Base-by-base conservation (phyloP, 108 stramenopile genomes). In the Skeletonema grethae region DNA sequence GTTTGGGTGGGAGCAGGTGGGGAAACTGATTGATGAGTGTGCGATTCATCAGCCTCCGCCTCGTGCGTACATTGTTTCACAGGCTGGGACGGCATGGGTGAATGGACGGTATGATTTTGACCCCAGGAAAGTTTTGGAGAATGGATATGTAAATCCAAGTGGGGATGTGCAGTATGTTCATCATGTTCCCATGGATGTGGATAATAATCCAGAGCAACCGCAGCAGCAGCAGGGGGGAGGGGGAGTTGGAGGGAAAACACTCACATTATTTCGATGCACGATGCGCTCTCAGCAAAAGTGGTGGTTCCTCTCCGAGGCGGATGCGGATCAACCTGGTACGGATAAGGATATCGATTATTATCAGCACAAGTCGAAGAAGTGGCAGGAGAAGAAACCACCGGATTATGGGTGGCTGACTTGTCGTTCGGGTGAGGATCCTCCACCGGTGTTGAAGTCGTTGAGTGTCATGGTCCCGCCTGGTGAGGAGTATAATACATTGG, bases 311-410 rank as follows among this genome's bases (percentile, higher is more conserved):
- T 96, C 95, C 15, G 94, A 96, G 67, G 97, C 98, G 4, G 98
- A 99, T 61, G 84, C 90, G 58, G 87, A 93, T 43, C 91, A 95
- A 55, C 98, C 98, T 58, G 98, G 98, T 25, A 99, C 98, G 5
- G 98, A 99, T 70, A 91, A 95, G 59, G 98, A 99, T 77, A 88
- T 97, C 63, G 98, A 99, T 74, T 99, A 99, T 73, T 99, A 99
- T 77, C 95, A 97, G 81, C 95, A 97, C 83, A 95, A 94, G 67
- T 95, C 95, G 9, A 86, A 86, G 70, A 72, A 81, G 48, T 61
- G 87, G 39, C 94, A 97, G 63, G 93, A 97, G 61, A 72, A 64
- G 10, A 69, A 87, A 57, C 98, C 98, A 32, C 87, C 92, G 9
- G 24, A 55, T 11, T 15, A 22, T 15, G 90, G 90, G n/a, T 97